Base-by-base conservation (phyloP, 106 monocot species). In the Vanilla planifolia region DNA sequence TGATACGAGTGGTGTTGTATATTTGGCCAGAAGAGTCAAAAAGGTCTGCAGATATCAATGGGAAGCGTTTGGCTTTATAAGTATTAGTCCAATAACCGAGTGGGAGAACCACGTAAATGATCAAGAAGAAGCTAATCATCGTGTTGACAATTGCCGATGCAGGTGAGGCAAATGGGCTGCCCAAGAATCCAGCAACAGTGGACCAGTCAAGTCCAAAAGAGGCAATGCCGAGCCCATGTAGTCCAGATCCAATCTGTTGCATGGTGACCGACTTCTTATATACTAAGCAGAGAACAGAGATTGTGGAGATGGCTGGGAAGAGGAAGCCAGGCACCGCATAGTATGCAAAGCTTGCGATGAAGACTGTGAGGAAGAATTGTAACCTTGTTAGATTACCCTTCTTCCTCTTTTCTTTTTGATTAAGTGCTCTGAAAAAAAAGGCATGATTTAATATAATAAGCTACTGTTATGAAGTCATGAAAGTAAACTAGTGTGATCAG, bases 121-220 rank as follows among this genome's bases (percentile, higher is more conserved):
- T 16, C 3, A 67, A 0, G 47, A 73, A 2, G 59, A 67, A 80
- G 1, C 85, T 76, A 4, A 44, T 30, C 43, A 79, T 15, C 16
- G 51, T 51, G 55, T 84, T 84, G 41, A 67, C 37, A n/a, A 76
- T 79, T 0, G 72, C 76, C 8, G 61, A 69, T 8, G 42, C 52
- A 0, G 85, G 80, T 2, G 64, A 61, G 0, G 64, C 72, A 32
- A 80, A 35, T 1, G 85, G 85, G 48, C 62, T 70, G 1, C 73
- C 76, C 0, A 70, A 37, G 57, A 70, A 75, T 5, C 63, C 66
- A 1, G 66, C 37, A 0, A 69, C 36, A 0, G 75, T 80, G 1
- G 76, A 42, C 80, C 85, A 76, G 25, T 80, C 85, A 2, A 83
- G 66, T 15, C 66, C 71, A 11, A 80, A 69, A 28, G 85, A 76